These are phyloP conservation scores for Chloris gayana DNA, from an alignment of 176 grass and related monocot species.

Conservation along the genomic window DNA sequence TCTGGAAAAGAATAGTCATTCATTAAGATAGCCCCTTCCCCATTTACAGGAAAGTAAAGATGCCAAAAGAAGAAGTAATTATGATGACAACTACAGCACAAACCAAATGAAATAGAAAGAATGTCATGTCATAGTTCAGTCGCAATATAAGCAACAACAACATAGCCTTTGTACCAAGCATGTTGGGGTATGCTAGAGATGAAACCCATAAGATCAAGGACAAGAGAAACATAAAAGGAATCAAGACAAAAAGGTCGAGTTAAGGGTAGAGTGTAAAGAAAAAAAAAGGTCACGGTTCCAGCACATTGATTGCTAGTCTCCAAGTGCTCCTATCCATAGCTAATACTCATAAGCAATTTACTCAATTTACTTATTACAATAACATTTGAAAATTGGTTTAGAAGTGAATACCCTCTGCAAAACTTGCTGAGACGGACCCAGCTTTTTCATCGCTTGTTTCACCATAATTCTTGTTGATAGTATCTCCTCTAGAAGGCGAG, in stretches of 20 bases:
- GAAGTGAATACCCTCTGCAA: slow-evolving; percentile 73
- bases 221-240: no score
- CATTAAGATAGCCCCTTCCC: neutral
- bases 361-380: slow-evolving; percentile 25
- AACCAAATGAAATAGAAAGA: slow-evolving; percentile 6
- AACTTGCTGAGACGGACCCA: slow-evolving; percentile 74
- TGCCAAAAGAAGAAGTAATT: slow-evolving; percentile 18
- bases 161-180: no score
- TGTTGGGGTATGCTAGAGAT: no score
- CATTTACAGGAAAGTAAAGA: slow-evolving; percentile 4
- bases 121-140: slow-evolving; percentile 17
- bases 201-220: no score
- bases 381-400: slow-evolving; percentile 19
- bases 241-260: no score
- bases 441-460: slow-evolving; percentile 94
- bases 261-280: no score
- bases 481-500: slow-evolving; percentile 82
- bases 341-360: no score
- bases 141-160: neutral
- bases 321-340: no score
- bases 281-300: no score
- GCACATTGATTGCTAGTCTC: no score
- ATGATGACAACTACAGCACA: slow-evolving; percentile 7
- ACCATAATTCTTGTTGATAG: slow-evolving; percentile 93
- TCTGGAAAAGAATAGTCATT: slow-evolving; percentile 51